These are phyloP conservation scores for Glonium stellatum DNA, from an alignment of 495 filamentous ascomycete species.

Conservation along the genomic window DNA sequence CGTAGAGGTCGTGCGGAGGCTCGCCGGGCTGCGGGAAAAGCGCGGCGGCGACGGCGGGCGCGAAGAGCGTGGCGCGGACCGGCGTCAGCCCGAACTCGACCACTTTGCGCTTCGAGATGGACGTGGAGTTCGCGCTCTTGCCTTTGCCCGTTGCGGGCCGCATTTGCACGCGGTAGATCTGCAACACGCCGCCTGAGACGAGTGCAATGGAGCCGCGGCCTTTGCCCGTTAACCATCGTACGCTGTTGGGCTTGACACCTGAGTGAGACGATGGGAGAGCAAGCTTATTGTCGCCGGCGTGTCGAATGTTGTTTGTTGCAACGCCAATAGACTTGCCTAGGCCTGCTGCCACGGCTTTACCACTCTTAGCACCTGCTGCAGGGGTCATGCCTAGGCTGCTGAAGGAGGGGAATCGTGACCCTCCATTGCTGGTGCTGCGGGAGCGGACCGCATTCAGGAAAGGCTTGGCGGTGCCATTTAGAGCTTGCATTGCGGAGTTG, in stretches of 20 bases:
- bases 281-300: conserved; percentile 77
- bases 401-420: conserved; percentile 38
- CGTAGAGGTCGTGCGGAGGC: conserved; percentile 16
- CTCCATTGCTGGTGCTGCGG: conserved; percentile 36
- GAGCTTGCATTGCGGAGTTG: conserved; percentile 25
- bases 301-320: conserved; percentile 68
- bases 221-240: conserved; percentile 30
- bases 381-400: conserved; percentile 58
- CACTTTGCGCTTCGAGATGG: conserved; percentile 26
- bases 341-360: conserved; percentile 73
- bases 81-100: conserved; percentile 24
- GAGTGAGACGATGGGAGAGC: conserved; percentile 45
- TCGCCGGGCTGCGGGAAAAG: conserved; percentile 12
- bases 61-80: conserved; percentile 16
- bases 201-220: conserved; percentile 26
- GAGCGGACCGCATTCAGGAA: conserved; percentile 25
- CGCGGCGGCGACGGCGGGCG: conserved; percentile 18
- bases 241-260: conserved; percentile 20
- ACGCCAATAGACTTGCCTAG: conserved; percentile 78
- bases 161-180: conserved; percentile 25
- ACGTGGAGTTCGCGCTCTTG: conserved; percentile 20
- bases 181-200: conserved; percentile 27
- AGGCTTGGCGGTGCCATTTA: conserved; percentile 23
- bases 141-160: conserved; percentile 22
- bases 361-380: conserved; percentile 56